Evolutionary conservation across 2,329 filamentous ascomycete genomes (phyloP).

Genomic region (Herpotrichia juniperi): DNA sequence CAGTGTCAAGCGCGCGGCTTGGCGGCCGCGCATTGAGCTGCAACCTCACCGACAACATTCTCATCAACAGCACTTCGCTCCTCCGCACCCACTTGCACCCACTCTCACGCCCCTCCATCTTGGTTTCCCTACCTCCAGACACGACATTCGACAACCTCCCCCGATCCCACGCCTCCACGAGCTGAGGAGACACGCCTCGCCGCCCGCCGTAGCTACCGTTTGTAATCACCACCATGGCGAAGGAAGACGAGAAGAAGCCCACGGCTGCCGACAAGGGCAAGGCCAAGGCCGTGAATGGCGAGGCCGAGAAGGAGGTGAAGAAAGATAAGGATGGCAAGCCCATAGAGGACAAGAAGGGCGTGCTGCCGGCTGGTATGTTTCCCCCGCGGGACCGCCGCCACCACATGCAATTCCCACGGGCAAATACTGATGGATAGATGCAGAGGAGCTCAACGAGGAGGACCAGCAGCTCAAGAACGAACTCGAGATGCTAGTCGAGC

Average conservation of each 20-base stretch:
- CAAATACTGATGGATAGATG: constrained; percentile 43
- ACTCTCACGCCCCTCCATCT: constrained; percentile 10
- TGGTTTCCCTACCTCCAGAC: constrained; percentile 13
- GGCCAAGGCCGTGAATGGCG: constrained; percentile 80
- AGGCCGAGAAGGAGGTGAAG: constrained; percentile 63
- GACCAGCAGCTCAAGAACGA: constrained; percentile 98
- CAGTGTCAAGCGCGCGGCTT: not conserved
- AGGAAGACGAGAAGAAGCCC: constrained; percentile 85
- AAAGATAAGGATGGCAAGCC: constrained; percentile 74
- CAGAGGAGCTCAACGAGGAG: constrained; percentile 95
- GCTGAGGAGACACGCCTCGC: constrained; percentile 30
- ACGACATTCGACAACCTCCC: not conserved
- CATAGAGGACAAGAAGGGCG: constrained; percentile 75
- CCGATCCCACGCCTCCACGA: constrained; percentile 17
- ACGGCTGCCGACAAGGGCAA: constrained; percentile 93
- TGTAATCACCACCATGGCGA: constrained; percentile 75
- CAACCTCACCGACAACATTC: constrained; percentile 12
- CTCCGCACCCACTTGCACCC: not conserved
- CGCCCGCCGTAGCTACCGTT: constrained; percentile 41
- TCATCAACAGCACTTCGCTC: constrained; percentile 1
- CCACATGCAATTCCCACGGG: constrained; percentile 5
- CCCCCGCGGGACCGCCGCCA: constrained; percentile 16
- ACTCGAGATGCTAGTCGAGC: constrained; percentile 96
- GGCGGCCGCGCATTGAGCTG: constrained; percentile 3
- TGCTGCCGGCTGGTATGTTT: constrained; percentile 63